Percentiles rank a stretch among this genome's conserved stretches.
These are phyloP conservation scores for Apodospora peruviana DNA, from an alignment of 495 filamentous ascomycete genomes.

Conservation along the genomic window DNA sequence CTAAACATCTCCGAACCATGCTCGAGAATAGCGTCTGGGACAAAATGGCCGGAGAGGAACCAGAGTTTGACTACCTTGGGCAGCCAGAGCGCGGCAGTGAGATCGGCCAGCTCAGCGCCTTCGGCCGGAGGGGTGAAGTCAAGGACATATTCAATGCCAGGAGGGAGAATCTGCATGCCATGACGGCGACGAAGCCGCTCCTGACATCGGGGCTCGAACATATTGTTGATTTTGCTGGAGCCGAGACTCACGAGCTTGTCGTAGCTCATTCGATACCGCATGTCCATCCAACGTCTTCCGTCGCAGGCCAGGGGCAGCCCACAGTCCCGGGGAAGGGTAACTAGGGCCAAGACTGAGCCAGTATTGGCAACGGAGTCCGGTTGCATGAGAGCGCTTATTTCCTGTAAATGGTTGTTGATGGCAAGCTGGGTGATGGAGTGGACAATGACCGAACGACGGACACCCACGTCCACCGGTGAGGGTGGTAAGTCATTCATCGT, in stretches of 20 bases:
- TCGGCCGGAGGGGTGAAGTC: conserved; percentile 56
- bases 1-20: neutral
- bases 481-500: too few relatives aligned
- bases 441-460: too few relatives aligned
- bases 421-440: conserved; percentile 6
- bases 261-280: conserved; percentile 39
- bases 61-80: conserved; percentile 42
- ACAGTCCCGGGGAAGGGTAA: conserved; percentile 40
- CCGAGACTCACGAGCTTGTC: conserved; percentile 38
- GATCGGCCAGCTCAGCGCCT: conserved; percentile 54
- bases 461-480: too few relatives aligned
- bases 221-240: conserved; percentile 44
- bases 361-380: conserved; percentile 28
- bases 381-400: conserved; percentile 13
- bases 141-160: conserved; percentile 49
- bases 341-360: conserved; percentile 50
- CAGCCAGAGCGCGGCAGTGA: conserved; percentile 54
- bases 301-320: conserved; percentile 11
- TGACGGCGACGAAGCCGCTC: conserved; percentile 19
- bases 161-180: conserved; percentile 28
- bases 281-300: conserved; percentile 18
- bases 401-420: conserved; percentile 17
- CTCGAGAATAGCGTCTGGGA: conserved; percentile 24
- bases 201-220: conserved; percentile 41
- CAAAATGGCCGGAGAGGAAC: conserved; percentile 41